These are phyloP conservation scores for Ammopiptanthus mongolicus DNA, from an alignment of 306 rosid genomes.

Conservation along the genomic window DNA sequence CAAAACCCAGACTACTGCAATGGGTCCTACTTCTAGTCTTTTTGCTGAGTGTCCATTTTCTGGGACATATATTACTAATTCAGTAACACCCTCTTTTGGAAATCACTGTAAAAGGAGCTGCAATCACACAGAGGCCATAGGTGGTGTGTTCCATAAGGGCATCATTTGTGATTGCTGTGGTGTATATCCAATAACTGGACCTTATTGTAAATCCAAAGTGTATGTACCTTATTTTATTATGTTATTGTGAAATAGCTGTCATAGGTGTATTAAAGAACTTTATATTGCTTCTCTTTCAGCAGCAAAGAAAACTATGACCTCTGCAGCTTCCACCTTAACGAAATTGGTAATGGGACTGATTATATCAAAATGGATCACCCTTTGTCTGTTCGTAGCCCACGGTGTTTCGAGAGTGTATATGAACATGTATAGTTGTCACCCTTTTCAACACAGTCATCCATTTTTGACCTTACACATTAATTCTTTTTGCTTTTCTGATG, in stretches of 20 bases:
- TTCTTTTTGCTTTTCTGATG: slow-evolving; percentile 8
- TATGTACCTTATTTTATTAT: slow-evolving; percentile 30
- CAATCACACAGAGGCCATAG: background rate
- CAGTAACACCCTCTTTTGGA: background rate
- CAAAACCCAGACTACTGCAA: background rate
- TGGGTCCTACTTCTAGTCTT: background rate
- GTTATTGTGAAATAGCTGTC: background rate
- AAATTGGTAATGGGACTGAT: slow-evolving; percentile 34
- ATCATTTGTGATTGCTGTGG: slow-evolving; percentile 55
- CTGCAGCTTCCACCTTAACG: slow-evolving; percentile 40
- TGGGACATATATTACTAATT: background rate
- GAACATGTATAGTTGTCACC: slow-evolving; percentile 26
- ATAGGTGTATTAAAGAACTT: background rate
- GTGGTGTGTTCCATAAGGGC: slow-evolving; percentile 15
- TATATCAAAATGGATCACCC: slow-evolving; percentile 57
- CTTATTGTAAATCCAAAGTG: slow-evolving; percentile 86
- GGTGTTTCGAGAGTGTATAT: slow-evolving; percentile 3
- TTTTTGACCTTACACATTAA: background rate
- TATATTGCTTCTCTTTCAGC: slow-evolving; percentile 6
- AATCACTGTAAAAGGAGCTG: background rate
- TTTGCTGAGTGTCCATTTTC: slow-evolving; percentile 37
- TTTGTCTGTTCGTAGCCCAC: slow-evolving; percentile 21
- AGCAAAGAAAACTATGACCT: slow-evolving; percentile 51
- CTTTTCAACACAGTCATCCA: background rate
- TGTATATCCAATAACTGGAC: slow-evolving; percentile 79